Conservation (phyloP, 2,329 filamentous ascomycete species). For the Rhinocladiella similis region DNA sequence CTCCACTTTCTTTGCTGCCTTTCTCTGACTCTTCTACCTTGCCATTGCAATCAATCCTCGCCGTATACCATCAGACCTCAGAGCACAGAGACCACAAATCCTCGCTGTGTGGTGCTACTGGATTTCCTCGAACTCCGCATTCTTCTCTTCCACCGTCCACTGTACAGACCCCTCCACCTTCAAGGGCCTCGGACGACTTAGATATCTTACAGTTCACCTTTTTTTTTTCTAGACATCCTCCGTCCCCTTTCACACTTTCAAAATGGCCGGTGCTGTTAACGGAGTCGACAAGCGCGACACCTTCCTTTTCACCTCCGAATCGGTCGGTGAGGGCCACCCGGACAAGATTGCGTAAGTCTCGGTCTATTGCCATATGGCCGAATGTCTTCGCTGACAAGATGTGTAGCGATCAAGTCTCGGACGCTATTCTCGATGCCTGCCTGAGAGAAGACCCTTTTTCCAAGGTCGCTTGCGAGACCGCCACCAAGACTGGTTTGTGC, state of each 20-base stretch:
- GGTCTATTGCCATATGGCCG: conserved; percentile 12
- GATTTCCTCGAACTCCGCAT: not conserved
- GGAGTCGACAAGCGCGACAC: conserved; percentile 57
- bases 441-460: conserved; percentile 91
- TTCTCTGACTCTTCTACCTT: not conserved
- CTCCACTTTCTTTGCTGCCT: not conserved
- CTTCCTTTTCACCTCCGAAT: conserved; percentile 90
- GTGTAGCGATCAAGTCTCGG: conserved; percentile 85
- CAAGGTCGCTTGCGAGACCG: conserved; percentile 98
- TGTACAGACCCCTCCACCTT: conserved; percentile 5
- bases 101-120: not conserved
- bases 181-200: not conserved
- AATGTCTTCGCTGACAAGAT: conserved; percentile 9
- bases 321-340: conserved; percentile 85
- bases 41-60: not conserved
- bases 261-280: conserved; percentile 24
- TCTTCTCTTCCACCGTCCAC: not conserved
- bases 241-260: not conserved
- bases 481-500: conserved; percentile 88
- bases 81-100: not conserved
- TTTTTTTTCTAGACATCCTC: not conserved
- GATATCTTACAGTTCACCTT: not conserved
- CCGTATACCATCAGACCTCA: not conserved
- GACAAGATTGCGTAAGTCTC: conserved; percentile 80
- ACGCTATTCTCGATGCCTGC: conserved; percentile 98